These are phyloP conservation scores for Saksenaea vasiformis DNA, from an alignment of 371 early-diverging fungal genomes.

Conservation along the genomic window DNA sequence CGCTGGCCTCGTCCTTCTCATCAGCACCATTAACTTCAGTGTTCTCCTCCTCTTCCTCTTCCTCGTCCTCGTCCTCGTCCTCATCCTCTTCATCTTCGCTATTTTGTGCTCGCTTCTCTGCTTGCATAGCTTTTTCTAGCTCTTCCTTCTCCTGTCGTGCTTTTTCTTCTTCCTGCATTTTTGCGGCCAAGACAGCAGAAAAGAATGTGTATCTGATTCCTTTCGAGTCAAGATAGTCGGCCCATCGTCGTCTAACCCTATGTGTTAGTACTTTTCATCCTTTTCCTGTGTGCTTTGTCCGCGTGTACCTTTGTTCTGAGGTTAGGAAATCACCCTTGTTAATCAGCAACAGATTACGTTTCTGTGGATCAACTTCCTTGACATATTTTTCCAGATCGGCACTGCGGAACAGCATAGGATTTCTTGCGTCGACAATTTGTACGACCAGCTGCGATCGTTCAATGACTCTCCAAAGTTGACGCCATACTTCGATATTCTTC, in stretches of 20 bases:
- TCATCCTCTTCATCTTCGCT: background rate
- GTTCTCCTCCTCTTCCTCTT: conserved; percentile 29
- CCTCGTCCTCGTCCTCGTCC: conserved; percentile 24
- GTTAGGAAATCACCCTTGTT: conserved; percentile 99
- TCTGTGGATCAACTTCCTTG: conserved; percentile 81
- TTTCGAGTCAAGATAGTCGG: conserved; percentile 82
- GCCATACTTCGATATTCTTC: conserved; percentile 99
- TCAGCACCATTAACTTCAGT: background rate
- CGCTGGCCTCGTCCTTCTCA: background rate
- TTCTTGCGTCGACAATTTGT: conserved; percentile 99
- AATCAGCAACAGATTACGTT: conserved; percentile 85
- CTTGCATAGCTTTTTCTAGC: conserved; percentile 32
- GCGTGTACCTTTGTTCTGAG: conserved; percentile 39
- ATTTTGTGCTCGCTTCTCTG: conserved; percentile 11
- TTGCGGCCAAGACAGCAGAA: conserved; percentile 75
- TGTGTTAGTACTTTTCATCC: background rate
- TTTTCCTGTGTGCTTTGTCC: background rate
- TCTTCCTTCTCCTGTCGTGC: conserved; percentile 36
- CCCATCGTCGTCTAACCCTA: conserved; percentile 71
- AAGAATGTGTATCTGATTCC: conserved; percentile 90
- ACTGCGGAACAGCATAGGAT: conserved; percentile 94
- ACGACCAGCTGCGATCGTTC: conserved; percentile 97
- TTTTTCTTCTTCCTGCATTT: conserved; percentile 57
- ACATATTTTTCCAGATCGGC: conserved; percentile 94
- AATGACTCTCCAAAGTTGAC: conserved; percentile 99